Evolutionary conservation across 257 asterid species (phyloP).

Genomic region (Solanum arcanum): DNA sequence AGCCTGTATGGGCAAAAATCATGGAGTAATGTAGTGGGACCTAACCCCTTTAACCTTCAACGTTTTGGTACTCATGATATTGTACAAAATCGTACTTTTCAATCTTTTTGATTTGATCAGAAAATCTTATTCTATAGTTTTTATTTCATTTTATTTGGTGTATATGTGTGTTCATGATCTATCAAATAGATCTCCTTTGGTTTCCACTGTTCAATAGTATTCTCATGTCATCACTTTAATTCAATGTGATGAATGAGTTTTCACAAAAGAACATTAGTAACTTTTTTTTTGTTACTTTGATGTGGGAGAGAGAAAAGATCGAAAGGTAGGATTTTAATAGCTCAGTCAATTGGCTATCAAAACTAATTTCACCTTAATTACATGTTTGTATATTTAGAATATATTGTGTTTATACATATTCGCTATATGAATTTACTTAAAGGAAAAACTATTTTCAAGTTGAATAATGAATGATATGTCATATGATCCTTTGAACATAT

Average conservation of each 20-base stretch:
- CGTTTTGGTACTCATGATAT: slow-evolving; percentile 49
- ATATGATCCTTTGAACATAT: background rate
- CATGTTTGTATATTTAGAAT: background rate
- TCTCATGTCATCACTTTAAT: background rate
- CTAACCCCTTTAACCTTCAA: background rate
- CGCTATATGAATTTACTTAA: background rate
- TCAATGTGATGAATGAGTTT: background rate
- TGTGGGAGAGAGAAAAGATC: background rate
- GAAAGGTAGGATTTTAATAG: background rate
- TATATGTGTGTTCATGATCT: background rate
- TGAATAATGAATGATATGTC: no score
- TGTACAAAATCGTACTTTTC: slow-evolving; percentile 60
- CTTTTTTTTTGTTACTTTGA: background rate
- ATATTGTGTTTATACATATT: background rate
- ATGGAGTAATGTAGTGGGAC: background rate
- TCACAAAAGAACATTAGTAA: background rate
- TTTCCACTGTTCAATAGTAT: background rate
- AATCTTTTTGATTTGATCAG: slow-evolving; percentile 15
- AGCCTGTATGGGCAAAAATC: background rate
- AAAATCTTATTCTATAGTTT: slow-evolving; percentile 4
- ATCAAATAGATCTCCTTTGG: background rate
- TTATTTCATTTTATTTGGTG: background rate
- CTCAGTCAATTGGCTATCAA: background rate
- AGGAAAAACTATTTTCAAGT: background rate
- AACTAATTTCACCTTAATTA: background rate